Conservation (phyloP, 495 filamentous ascomycete species). For the Aspergillus cavernicola region DNA sequence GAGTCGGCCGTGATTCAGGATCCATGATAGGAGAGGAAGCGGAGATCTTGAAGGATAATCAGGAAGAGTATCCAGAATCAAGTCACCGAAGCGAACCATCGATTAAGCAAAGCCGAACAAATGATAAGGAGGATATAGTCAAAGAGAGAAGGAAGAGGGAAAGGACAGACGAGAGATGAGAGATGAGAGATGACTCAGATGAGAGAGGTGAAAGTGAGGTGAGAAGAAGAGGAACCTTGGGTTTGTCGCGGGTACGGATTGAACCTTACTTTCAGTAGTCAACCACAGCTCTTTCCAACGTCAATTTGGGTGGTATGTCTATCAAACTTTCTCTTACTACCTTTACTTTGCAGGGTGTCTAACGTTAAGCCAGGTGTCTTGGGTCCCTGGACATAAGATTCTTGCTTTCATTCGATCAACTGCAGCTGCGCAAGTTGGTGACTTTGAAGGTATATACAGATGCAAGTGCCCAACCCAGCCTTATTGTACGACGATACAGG, state of each 20-base stretch:
- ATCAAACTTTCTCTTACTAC: background rate
- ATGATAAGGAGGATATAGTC: too few relatives aligned
- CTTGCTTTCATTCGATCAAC: background rate
- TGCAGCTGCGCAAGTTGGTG: background rate
- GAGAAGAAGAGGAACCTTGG: background rate
- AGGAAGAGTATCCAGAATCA: background rate
- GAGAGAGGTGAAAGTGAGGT: background rate
- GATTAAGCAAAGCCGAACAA: too few relatives aligned
- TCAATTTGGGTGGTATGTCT: background rate
- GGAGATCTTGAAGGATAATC: background rate
- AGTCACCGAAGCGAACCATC: background rate
- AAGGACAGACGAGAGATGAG: background rate
- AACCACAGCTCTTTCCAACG: background rate
- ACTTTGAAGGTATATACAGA: background rate
- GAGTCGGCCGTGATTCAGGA: background rate
- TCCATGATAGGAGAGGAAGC: background rate
- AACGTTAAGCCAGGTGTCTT: background rate
- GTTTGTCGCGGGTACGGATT: background rate
- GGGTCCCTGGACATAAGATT: too few relatives aligned
- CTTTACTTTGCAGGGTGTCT: constrained; percentile 1
- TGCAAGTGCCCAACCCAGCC: background rate
- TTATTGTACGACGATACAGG: background rate
- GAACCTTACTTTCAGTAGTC: background rate
- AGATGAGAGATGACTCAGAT: background rate
- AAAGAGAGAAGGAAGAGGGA: too few relatives aligned